Conservation (phyloP, 2,329 filamentous ascomycete genomes). For the Colletotrichum cereale region DNA sequence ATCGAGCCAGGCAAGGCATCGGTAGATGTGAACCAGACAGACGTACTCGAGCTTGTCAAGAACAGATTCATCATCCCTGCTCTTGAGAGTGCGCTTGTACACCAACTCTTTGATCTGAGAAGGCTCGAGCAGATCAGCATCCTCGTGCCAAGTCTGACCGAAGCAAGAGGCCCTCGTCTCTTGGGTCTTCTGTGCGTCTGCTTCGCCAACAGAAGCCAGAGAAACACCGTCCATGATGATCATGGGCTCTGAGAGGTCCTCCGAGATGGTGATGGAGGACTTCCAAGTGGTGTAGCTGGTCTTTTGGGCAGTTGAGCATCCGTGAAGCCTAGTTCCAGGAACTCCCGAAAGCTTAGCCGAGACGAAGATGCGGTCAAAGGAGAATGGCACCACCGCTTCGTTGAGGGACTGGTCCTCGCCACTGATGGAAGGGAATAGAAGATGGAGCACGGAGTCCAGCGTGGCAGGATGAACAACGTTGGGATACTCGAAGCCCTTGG, state of each 20-base stretch:
- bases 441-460: conserved; percentile 39
- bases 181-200: conserved; percentile 15
- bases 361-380: conserved; percentile 34
- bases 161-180: conserved; percentile 33
- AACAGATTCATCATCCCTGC: conserved; percentile 34
- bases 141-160: conserved; percentile 29
- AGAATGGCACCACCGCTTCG: conserved; percentile 33
- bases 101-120: conserved; percentile 31
- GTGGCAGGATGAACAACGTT: conserved; percentile 38
- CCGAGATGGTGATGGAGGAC: conserved; percentile 31
- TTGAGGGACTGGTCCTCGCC: conserved; percentile 29
- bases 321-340: conserved; percentile 27
- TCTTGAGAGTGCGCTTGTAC: conserved; percentile 34
- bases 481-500: conserved; percentile 35
- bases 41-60: conserved; percentile 36
- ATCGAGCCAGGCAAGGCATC: conserved; percentile 30
- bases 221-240: conserved; percentile 34
- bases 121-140: conserved; percentile 30
- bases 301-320: conserved; percentile 33
- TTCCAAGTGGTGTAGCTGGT: conserved; percentile 38
- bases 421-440: conserved; percentile 36
- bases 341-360: conserved; percentile 28
- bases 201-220: conserved; percentile 32
- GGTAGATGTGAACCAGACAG: conserved; percentile 32
- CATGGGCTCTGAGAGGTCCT: conserved; percentile 26